Base-by-base conservation (phyloP, 257 asterid genomes). In the Lycium barbarum region DNA sequence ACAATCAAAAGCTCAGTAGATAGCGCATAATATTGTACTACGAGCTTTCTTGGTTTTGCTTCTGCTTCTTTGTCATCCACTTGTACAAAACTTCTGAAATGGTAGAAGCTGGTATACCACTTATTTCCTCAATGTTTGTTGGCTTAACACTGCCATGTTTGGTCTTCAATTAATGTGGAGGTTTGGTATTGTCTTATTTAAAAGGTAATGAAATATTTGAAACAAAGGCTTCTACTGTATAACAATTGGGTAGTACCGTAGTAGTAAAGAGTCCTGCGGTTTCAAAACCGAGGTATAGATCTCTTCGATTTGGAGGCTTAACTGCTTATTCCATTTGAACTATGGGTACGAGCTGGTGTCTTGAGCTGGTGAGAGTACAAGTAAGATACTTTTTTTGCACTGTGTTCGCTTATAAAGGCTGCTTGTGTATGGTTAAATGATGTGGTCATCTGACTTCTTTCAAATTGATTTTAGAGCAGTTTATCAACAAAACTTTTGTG, bases 261-360 rank as follows among this genome's bases (percentile, higher is more conserved):
- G 22, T 43, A 36, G 76, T 67, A 67, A 35, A 67, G 9, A 17
- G 54, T 40, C 11, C 15, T 70, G 15, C 17, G 4, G 66, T 43
- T 71, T 72, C 38, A 72, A 13, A 72, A 72, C 80, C 17, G 15
- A 43, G 80, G 18, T 71, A 71, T 71, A 71, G 49, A 43, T 71
- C 2, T 18, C 17, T 71, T 71, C 9, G 36, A 40, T 71, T 71
- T 71, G 36, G 80, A 43, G 43, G 80, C 36, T 72, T 72, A 45
- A 18, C 17, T n/a, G 38, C 80, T 72, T 45, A 72, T 72, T 72
- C 36, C 38, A 1, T 72, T 72, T 43, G 36, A n/a, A 72, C 38
- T 72, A 72, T 68, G 38, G 79, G 79, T 38, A 38, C 80, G 43
- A 72, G 80, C 57, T 72, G 80, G 80, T 72, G 80, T 72, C 57